Base-by-base conservation (phyloP, 2,329 filamentous ascomycete genomes). In the Epichloe typhina region DNA sequence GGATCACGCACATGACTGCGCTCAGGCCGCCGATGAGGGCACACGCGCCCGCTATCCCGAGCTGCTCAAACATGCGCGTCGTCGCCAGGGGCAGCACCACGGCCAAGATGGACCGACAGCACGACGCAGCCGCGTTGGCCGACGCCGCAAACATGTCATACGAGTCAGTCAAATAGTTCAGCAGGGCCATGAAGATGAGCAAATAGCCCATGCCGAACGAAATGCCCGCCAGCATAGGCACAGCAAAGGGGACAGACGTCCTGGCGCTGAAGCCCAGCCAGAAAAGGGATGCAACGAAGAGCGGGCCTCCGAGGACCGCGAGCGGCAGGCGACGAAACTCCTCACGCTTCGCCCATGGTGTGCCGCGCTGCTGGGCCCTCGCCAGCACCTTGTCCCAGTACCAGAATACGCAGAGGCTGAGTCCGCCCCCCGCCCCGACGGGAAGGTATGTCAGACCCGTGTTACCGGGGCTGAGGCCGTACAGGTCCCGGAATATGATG, bases 91-190 rank as follows among this genome's bases (percentile, higher is more conserved):
- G 80, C 43, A 84, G 68, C 2, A 82, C 66, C 0, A 95, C 90
- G 41, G 89, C 88, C 2, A 91, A 93, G 65, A 97, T 88, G 85
- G 93, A 93, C 51, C 93, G 90, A 1, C 86, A 95, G 69, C 69
- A 95, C 51, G 93, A 97, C 69, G 70, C 95, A 49, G 73, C 84
- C 61, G 93, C 91, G 46, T 77, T 97, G 62, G 86, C 90, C 17
- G 83, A 82, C 61, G 83, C 82, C 45, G 80, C 79, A 57, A 77
- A 84, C 41, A 80, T 73, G 55, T 80, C 75, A 62, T 85, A 85
- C 19, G 81, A 79, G 56, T 84, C 82, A 33, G 76, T 80, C n/a
- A 83, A 69, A 58, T 84, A 83, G 57, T 82, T 83, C 31, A 83
- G 65, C 35, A 83, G 68, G 0, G 78, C 76, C 64, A 82, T 80